A percentile compares a stretch with the other conserved stretches of the same genome.
Conservation (phyloP, 2,329 filamentous ascomycete genomes). For the Aspergillus sclerotialis region DNA sequence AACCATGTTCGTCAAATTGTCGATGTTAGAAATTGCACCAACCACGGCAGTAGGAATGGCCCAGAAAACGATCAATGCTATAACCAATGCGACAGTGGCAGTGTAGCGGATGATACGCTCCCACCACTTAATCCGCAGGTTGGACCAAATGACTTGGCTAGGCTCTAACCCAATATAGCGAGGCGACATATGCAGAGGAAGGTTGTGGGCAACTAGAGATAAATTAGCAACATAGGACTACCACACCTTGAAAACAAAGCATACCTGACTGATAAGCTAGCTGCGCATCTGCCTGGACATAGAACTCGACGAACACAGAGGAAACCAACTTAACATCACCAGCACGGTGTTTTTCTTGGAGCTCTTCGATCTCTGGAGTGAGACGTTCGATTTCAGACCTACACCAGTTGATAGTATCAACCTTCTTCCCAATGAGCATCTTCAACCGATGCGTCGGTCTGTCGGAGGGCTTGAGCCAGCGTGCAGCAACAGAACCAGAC, state of each 20-base stretch:
- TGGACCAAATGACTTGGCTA: slow-evolving; percentile 76
- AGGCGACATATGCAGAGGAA: slow-evolving; percentile 78
- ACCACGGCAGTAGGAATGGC: slow-evolving; percentile 69
- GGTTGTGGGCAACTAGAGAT: slow-evolving; percentile 70
- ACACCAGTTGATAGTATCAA: slow-evolving; percentile 90
- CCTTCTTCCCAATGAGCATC: slow-evolving; percentile 71
- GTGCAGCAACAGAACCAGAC: slow-evolving; percentile 63
- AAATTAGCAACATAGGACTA: not conserved
- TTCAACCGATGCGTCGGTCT: slow-evolving; percentile 71
- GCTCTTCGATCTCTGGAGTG: slow-evolving; percentile 61
- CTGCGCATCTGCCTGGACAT: slow-evolving; percentile 74
- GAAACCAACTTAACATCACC: slow-evolving; percentile 61
- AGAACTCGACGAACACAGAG: slow-evolving; percentile 88
- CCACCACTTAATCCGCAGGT: slow-evolving; percentile 80
- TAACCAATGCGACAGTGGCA: slow-evolving; percentile 63
- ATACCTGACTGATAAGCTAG: slow-evolving; percentile 66
- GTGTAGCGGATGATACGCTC: slow-evolving; percentile 69
- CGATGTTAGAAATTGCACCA: slow-evolving; percentile 78
- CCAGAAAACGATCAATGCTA: slow-evolving; percentile 82
- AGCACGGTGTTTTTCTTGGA: slow-evolving; percentile 59
- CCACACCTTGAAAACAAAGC: slow-evolving; percentile 1
- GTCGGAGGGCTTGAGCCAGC: slow-evolving; percentile 66
- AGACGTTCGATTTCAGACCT: slow-evolving; percentile 70
- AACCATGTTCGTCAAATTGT: slow-evolving; percentile 56
- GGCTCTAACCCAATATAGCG: slow-evolving; percentile 78